Conservation (phyloP, 441 rosid species). For the Adansonia rubrostipa region DNA sequence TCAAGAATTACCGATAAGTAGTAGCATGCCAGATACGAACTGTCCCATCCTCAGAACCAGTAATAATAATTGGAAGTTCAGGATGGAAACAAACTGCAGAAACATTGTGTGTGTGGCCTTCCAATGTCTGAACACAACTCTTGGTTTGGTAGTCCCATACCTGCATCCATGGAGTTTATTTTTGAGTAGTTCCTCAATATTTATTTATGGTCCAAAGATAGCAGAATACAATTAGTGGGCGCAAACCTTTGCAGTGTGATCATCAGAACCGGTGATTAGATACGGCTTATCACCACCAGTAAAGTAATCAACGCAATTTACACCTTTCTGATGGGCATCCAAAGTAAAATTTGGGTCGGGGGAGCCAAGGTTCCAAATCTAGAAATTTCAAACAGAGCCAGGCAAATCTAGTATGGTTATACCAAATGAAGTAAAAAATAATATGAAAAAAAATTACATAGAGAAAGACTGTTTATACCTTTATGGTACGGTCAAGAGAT, state of each 20-base stretch:
- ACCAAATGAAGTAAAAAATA: conserved; percentile 23
- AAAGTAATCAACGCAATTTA: conserved; percentile 89
- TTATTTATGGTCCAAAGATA: conserved; percentile 24
- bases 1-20: conserved; percentile 56
- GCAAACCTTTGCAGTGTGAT: conserved; percentile 93
- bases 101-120: conserved; percentile 77
- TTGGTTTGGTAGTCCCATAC: conserved; percentile 77
- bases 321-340: conserved; percentile 96
- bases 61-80: conserved; percentile 71
- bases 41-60: conserved; percentile 83
- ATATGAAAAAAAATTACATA: conserved; percentile 4
- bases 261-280: conserved; percentile 95
- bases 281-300: conserved; percentile 93
- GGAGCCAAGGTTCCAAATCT: conserved; percentile 98
- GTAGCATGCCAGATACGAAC: conserved; percentile 75
- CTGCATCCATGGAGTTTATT: conserved; percentile 38
- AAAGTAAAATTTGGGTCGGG: conserved; percentile 89
- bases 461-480: conserved; percentile 48
- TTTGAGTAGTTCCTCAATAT: conserved; percentile 27
- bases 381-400: conserved; percentile 28
- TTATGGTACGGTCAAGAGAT: conserved; percentile 82
- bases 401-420: conserved; percentile 19
- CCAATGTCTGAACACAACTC: conserved; percentile 69
- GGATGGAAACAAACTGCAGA: conserved; percentile 77
- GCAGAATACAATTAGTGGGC: conserved; percentile 13